Base-by-base conservation (phyloP, 83 land plant species). In the Thuja plicata region DNA sequence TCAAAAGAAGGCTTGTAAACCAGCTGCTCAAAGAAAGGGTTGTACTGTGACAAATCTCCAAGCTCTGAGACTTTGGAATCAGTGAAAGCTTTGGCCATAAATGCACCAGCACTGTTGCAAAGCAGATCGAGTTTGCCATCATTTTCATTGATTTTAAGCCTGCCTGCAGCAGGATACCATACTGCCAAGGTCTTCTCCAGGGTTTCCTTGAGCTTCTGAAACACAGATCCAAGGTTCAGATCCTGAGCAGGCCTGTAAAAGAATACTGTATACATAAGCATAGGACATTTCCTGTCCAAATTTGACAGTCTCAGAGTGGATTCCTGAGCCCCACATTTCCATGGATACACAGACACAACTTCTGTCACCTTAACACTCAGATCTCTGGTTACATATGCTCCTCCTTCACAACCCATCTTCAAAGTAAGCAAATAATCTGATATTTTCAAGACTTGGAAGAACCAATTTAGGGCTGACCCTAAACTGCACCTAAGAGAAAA, bases 151-250 rank as follows among this genome's bases (percentile, higher is more conserved):
- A 82, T 24, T 43, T 55, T 77, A 27, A 94, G 87, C 89, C 95
- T 87, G 0, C 95, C 95, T 1, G 95, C 93, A 40, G 94, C 95
- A 7, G 95, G 94, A 87, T 91, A 94, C 92, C 94, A 93, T 30
- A 55, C 78, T 62, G 91, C 88, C 66, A 94, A 77, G 35, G 87
- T 84, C 80, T 89, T 89, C 89, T 93, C 94, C 89, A 94, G 74
- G 7, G 92, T 92, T 35, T 46, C 37, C 86, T 90, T 93, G 70
- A 94, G 83, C 60, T 55, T 77, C 37, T 80, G 60, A 48, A 93
- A 93, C 46, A 93, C 88, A 32, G 85, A 55, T 24, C 38, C 89
- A 46, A n/a, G 37, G 1, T 70, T 88, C 88, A 60, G 43, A n/a
- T 86, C 84, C 60, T 13, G 34, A 7, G 89, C 38, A 88, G 90